A percentile compares a stretch with the other conserved stretches of the same genome.
These are phyloP conservation scores for Arthrobotrys pseudoclavata DNA, from an alignment of 2,329 filamentous ascomycete species.

Conservation along the genomic window DNA sequence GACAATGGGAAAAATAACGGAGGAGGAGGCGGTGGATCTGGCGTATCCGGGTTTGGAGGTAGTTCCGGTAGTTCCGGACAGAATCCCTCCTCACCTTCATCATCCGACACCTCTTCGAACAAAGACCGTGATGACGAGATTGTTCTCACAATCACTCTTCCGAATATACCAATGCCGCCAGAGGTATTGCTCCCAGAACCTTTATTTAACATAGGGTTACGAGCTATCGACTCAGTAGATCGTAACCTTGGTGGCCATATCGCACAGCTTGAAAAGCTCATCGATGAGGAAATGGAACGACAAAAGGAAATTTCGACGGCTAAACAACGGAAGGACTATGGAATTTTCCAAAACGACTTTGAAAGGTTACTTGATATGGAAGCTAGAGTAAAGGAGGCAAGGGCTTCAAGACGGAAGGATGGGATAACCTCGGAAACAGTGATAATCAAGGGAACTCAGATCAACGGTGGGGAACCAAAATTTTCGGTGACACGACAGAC, in stretches of 20 bases:
- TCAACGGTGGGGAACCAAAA: slow-evolving; percentile 35
- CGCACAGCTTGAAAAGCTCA: slow-evolving; percentile 40
- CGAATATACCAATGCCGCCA: slow-evolving; percentile 32
- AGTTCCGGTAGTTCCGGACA: slow-evolving; percentile 43
- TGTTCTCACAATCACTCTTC: slow-evolving; percentile 22
- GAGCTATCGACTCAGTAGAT: slow-evolving; percentile 47
- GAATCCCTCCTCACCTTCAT: slow-evolving; percentile 32
- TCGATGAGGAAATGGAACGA: slow-evolving; percentile 42
- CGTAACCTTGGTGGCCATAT: slow-evolving; percentile 30
- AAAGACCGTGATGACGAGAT: slow-evolving; percentile 33
- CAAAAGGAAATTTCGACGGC: slow-evolving; percentile 34
- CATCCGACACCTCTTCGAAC: slow-evolving; percentile 45
- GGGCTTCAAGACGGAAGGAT: slow-evolving; percentile 8
- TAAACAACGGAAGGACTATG: slow-evolving; percentile 33
- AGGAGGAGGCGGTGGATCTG: slow-evolving; percentile 20
- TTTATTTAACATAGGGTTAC: slow-evolving; percentile 44
- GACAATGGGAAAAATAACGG: slow-evolving; percentile 23
- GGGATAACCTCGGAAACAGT: slow-evolving; percentile 26
- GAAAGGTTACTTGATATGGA: slow-evolving; percentile 44
- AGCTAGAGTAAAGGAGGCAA: slow-evolving; percentile 15
- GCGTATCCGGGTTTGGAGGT: slow-evolving; percentile 48
- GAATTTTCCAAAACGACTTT: slow-evolving; percentile 45
- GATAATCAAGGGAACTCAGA: slow-evolving; percentile 37
- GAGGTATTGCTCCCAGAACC: slow-evolving; percentile 41
- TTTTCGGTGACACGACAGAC: slow-evolving; percentile 39